These are phyloP conservation scores for Suhomyces bolitotheri DNA, from an alignment of 1,139 yeast genomes.

Conservation along the genomic window DNA sequence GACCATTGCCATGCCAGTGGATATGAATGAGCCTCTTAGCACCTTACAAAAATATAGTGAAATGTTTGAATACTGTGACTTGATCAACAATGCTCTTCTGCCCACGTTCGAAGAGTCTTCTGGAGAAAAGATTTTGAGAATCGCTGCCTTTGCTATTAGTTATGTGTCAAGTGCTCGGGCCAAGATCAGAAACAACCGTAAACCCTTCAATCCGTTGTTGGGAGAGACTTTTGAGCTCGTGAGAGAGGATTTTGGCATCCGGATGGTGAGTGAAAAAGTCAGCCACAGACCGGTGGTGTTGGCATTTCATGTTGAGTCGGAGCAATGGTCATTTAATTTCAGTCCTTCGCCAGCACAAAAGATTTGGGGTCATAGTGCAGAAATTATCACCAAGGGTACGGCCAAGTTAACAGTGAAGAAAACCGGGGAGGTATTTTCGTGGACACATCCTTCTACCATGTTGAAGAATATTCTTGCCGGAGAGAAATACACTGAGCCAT, in stretches of 20 bases:
- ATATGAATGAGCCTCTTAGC: conserved; percentile 87
- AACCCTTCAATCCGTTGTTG: conserved; percentile 88
- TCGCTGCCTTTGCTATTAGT: conserved; percentile 84
- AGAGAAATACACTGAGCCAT: conserved; percentile 91
- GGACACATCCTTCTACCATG: conserved; percentile 81
- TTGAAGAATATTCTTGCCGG: conserved; percentile 90
- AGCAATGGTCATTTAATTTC: conserved; percentile 73
- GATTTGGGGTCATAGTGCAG: conserved; percentile 94
- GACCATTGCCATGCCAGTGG: conserved; percentile 90
- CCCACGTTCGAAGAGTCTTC: conserved; percentile 37
- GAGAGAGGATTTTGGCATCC: conserved; percentile 69
- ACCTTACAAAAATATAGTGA: conserved; percentile 80
- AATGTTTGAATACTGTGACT: conserved; percentile 68
- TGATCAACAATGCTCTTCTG: conserved; percentile 62
- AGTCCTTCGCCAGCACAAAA: conserved; percentile 82
- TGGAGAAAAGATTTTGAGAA: conserved; percentile 63
- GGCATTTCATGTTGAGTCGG: conserved; percentile 75
- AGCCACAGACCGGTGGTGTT: conserved; percentile 79
- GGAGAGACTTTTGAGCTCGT: conserved; percentile 89
- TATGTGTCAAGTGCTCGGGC: conserved; percentile 68
- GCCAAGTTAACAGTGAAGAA: conserved; percentile 54
- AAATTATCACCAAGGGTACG: conserved; percentile 73
- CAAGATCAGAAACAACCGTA: conserved; percentile 74
- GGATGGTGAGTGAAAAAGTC: conserved; percentile 77
- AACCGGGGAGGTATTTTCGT: conserved; percentile 72